Base-by-base conservation (phyloP, 257 asterid genomes). In the Ilex asprella region DNA sequence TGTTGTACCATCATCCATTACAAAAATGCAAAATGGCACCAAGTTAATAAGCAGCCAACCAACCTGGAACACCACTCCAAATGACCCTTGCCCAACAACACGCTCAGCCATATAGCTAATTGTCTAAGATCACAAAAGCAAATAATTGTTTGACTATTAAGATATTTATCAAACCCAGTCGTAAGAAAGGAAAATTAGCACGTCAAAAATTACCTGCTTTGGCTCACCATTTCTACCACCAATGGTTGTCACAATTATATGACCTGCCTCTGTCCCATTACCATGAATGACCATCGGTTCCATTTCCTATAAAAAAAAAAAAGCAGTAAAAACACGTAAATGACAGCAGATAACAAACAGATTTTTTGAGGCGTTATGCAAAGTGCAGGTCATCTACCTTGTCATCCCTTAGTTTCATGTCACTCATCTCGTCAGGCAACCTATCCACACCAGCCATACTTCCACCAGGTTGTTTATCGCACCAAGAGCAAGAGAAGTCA, bases 101-200 rank as follows among this genome's bases (percentile, higher is more conserved):
- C 88, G 92, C 81, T 88, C 96, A 16, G 96, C 96, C 93, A 88
- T 86, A 58, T 86, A 86, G 82, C 95, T 86, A 60, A 88, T 75
- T n/a, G 88, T 84, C 96, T 88, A 77, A 47, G 39, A 67, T n/a
- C 59, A 58, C 15, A 30, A 47, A 12, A 57, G 30, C 14, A 52
- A 32, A 14, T 49, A 49, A 3, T 15, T 12, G 16, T 49, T 2
- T 49, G 3, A 11, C 10, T 11, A 15, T n/a, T 7, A 49, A 12
- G 11, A 11, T 4, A 12, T 1, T 11, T 15, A 15, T 11, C 4
- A 49, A 49, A 49, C 14, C 16, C 14, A 49, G 16, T 11, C 54
- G 10, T 49, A 3, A 3, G 10, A 12, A 49, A 12, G 14, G 16
- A 49, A 49, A 49, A 44, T 7, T 49, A 11, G 14, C n/a, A 49